These are phyloP conservation scores for Neurospora sp. DNA, from an alignment of 495 filamentous ascomycete species.

Conservation along the genomic window DNA sequence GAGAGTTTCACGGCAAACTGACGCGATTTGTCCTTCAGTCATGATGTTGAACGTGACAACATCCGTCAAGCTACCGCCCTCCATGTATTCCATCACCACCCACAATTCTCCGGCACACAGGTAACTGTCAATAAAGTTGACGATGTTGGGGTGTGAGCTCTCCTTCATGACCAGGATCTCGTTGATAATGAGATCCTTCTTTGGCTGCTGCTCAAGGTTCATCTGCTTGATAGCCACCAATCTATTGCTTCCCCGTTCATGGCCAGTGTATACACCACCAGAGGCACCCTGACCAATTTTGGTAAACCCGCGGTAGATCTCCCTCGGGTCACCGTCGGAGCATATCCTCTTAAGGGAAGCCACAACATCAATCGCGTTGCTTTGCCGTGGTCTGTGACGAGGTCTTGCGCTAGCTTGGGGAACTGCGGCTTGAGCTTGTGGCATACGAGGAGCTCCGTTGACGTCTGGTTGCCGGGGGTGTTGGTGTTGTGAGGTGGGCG, in stretches of 20 bases:
- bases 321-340: constrained; percentile 75
- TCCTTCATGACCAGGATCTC: constrained; percentile 99
- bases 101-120: constrained; percentile 81
- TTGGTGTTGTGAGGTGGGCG: constrained; percentile 46
- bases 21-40: constrained; percentile 92
- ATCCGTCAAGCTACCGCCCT: constrained; percentile 93
- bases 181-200: constrained; percentile 98
- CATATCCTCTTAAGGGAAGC: constrained; percentile 78
- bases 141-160: constrained; percentile 95
- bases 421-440: constrained; percentile 28
- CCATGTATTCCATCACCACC: constrained; percentile 99
- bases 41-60: constrained; percentile 99
- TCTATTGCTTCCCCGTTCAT: constrained; percentile 69
- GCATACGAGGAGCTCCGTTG: constrained; percentile 45
- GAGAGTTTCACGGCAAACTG: constrained; percentile 87
- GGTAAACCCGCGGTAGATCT: constrained; percentile 74
- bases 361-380: constrained; percentile 67
- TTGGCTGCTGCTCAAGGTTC: constrained; percentile 96
- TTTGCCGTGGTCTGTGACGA: constrained; percentile 66
- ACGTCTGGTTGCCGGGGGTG: constrained; percentile 42
- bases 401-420: constrained; percentile 49
- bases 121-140: constrained; percentile 97
- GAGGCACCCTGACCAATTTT: constrained; percentile 98
- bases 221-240: constrained; percentile 99
- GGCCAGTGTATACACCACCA: constrained; percentile 89